Conservation (phyloP, 352 stramenopile genomes). For the Globisporangium cylindrosporum region DNA sequence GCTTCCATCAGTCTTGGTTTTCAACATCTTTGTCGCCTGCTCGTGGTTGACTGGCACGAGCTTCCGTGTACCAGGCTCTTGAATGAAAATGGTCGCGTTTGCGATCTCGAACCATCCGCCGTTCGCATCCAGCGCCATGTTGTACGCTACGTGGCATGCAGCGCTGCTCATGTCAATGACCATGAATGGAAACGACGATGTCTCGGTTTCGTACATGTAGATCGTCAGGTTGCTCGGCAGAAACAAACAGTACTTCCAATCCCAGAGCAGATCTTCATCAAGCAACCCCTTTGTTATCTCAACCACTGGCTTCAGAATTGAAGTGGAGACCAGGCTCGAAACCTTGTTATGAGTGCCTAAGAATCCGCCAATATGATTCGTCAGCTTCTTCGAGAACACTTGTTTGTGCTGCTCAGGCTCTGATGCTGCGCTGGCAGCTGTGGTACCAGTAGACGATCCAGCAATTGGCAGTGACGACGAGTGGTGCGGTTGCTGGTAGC, state of each 20-base stretch:
- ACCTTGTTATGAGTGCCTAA: conserved; percentile 47
- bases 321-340: conserved; percentile 47
- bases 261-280: conserved; percentile 44
- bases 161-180: conserved; percentile 57
- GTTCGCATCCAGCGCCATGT: conserved; percentile 34
- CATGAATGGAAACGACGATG: conserved; percentile 31
- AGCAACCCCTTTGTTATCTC: conserved; percentile 38
- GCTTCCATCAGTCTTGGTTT: conserved; percentile 27
- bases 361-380: conserved; percentile 49
- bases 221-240: conserved; percentile 40
- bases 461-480: background rate
- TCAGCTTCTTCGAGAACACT: conserved; percentile 60
- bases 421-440: background rate
- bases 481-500: conserved; percentile 20
- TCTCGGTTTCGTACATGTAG: conserved; percentile 63
- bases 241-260: conserved; percentile 75
- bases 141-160: conserved; percentile 42
- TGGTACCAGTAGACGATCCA: background rate
- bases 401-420: conserved; percentile 10
- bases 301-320: conserved; percentile 34
- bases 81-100: conserved; percentile 40
- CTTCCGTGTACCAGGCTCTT: conserved; percentile 24
- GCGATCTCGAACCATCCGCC: conserved; percentile 60
- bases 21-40: conserved; percentile 35
- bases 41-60: conserved; percentile 31